Percentiles rank a stretch among this genome's conserved stretches.
These are phyloP conservation scores for Cnidoscolus chayamansa DNA, from an alignment of 441 rosid species.

Conservation along the genomic window DNA sequence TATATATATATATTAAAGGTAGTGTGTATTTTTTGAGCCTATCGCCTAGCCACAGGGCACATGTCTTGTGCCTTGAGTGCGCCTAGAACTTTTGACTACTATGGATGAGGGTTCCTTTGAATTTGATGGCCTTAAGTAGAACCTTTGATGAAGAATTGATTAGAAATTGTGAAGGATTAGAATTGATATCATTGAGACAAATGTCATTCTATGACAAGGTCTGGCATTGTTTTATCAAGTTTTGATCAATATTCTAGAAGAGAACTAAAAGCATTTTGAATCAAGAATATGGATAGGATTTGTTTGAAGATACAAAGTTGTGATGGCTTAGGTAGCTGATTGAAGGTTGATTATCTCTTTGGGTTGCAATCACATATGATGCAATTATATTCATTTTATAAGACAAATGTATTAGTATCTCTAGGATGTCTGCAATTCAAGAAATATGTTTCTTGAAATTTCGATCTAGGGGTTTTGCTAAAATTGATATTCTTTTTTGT, in stretches of 20 bases:
- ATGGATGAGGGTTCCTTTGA: slow-evolving; percentile 3
- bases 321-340: neutral
- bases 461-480: too few relatives aligned
- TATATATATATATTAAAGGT: too few relatives aligned
- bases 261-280: neutral
- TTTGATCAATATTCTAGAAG: neutral
- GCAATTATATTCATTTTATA: too few relatives aligned
- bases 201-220: neutral
- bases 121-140: neutral
- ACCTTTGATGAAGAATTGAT: neutral
- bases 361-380: neutral
- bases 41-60: too few relatives aligned
- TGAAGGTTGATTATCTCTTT: slow-evolving; percentile 3
- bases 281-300: neutral
- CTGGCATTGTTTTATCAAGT: neutral
- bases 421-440: too few relatives aligned
- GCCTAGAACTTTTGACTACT: too few relatives aligned
- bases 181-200: neutral
- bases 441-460: too few relatives aligned
- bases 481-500: too few relatives aligned
- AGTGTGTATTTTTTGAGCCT: too few relatives aligned
- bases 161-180: neutral
- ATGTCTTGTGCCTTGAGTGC: too few relatives aligned
- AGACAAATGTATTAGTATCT: too few relatives aligned
- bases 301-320: too few relatives aligned